Evolutionary conservation across 1,139 yeast genomes (phyloP), one percentile per base, ranked within the genome.

Genomic region (Suhomyces kunorum): DNA sequence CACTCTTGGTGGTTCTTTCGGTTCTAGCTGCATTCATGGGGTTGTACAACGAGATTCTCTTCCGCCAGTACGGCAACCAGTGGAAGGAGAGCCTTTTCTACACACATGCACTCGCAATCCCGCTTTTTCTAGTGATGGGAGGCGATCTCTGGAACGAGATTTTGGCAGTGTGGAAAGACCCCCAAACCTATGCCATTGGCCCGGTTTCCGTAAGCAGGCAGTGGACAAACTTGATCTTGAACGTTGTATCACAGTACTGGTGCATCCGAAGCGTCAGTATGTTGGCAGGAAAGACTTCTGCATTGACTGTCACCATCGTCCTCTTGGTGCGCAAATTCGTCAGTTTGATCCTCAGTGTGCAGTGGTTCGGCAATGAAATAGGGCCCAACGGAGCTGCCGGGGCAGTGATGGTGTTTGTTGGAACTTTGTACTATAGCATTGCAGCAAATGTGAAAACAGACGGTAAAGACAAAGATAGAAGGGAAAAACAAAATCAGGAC

Each of bases 61-160:
- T 68, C 53, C 59, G 57, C 15, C 51, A 49, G 26, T 77, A 80
- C 53, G 86, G 85, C 3, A 68, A 70, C 41, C 76, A 74, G 38
- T 83, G 90, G 90, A 64, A 74, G 42, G 89, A 83, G 50, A 71
- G 76, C 23, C 59, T 84, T 28, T 83, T 84, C 50, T 83, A 79
- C 56, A 61, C 74, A 23, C 88, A 84, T 56, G 58, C 78, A 11
- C 62, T 81, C 32, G 77, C 82, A 0, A 51, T 85, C 8, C 83
- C 87, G 0, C 56, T 82, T 14, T 80, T 83, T 49, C 8, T 69
- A 1, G 55, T 76, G 2, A 59, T 73, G 18, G 43, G 49, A 13
- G 52, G 55, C 8, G 29, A 40, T 1, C 30, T 61, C 8, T 33
- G 20, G 12, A n/a, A 33, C 3, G 65, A 61, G 35, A 43, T 53